Base-by-base conservation (phyloP, 371 early-diverging fungal genomes). In the Mucor racemosus region DNA sequence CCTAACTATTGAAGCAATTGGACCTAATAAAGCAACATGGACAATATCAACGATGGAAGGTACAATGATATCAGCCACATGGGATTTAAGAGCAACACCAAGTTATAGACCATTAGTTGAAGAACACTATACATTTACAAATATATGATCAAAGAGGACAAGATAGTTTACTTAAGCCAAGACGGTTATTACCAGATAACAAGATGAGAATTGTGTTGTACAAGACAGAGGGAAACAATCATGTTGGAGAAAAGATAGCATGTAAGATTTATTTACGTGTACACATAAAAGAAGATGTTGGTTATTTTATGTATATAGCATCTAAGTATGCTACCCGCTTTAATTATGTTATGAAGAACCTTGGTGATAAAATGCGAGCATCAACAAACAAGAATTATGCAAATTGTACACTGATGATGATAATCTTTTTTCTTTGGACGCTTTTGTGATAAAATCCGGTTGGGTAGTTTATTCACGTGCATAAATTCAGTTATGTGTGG, bases 141-240 rank as follows among this genome's bases (percentile, higher is more conserved):
- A n/a, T 72, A 10, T 50, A 60, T 54, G 68, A 72, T 39, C 72
- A 72, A 53, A 63, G 72, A 17, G 72, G 72, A 0, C 64, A 53
- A 3, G 53, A 34, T 5, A 53, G 50, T 21, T 33, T 40, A n/a
- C 65, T 64, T 33, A 64, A 64, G 11, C 64, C 69, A 10, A 64
- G 69, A 9, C 64, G 69, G 69, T 33, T 64, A n/a, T 53, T 59
- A 8, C 59, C 69, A 5, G 59, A 65, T 54, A 33, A 53, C 38
- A 64, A 64, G 5, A 59, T 68, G 65, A 64, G 53, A 15, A 42
- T 64, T 33, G 65, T 55, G 50, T 38, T 69, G 65, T 65, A 69
- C 59, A 65, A 48, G 38, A 65, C 34, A 5, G 65, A 65, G 46
- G 46, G 19, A 10, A 56, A 56, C 10, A 46, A 58, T 58, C 65